A percentile compares a stretch with the other conserved stretches of the same genome.
Evolutionary conservation across 495 filamentous ascomycete genomes (phyloP).

Genomic region (Penicillium atrosanguineum): DNA sequence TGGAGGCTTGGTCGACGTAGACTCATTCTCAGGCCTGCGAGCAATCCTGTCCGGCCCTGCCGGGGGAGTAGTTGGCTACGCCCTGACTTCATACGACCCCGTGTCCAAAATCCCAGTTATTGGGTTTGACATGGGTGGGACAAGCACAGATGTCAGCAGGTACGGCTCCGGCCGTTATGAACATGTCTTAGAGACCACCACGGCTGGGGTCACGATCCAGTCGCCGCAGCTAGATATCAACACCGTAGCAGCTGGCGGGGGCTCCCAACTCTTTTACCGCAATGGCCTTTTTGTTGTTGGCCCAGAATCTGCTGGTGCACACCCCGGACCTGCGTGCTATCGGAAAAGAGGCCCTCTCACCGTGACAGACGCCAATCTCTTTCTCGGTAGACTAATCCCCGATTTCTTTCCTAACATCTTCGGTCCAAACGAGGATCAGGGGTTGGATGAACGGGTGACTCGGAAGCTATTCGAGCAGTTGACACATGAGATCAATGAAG

Average conservation of each 20-base stretch:
- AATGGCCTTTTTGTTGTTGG: slow-evolving; percentile 93
- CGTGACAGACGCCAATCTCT: slow-evolving; percentile 89
- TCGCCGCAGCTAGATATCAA: slow-evolving; percentile 92
- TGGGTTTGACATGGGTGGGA: slow-evolving; percentile 94
- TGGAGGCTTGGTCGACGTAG: slow-evolving; percentile 46
- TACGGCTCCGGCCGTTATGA: slow-evolving; percentile 74
- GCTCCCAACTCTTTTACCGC: slow-evolving; percentile 76
- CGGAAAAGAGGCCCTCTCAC: slow-evolving; percentile 85
- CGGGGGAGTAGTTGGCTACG: slow-evolving; percentile 79
- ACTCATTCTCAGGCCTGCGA: slow-evolving; percentile 48
- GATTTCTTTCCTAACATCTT: slow-evolving; percentile 96
- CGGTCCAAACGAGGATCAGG: slow-evolving; percentile 78
- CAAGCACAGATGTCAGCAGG: slow-evolving; percentile 84
- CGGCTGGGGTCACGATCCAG: slow-evolving; percentile 90
- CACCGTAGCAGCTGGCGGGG: slow-evolving; percentile 91
- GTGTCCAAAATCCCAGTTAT: slow-evolving; percentile 80
- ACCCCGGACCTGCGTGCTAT: slow-evolving; percentile 90
- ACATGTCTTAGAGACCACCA: slow-evolving; percentile 92
- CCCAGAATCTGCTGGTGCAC: slow-evolving; percentile 82
- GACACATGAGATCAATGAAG: slow-evolving; percentile 69
- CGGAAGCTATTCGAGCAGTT: slow-evolving; percentile 66
- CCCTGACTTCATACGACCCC: slow-evolving; percentile 79
- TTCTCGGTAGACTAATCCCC: slow-evolving; percentile 78
- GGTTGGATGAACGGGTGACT: slow-evolving; percentile 70
- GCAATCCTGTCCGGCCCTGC: slow-evolving; percentile 57